A percentile compares a stretch with the other conserved stretches of the same genome.
Evolutionary conservation across 78 protist genomes (phyloP).

Genomic region (Guillardia theta): DNA sequence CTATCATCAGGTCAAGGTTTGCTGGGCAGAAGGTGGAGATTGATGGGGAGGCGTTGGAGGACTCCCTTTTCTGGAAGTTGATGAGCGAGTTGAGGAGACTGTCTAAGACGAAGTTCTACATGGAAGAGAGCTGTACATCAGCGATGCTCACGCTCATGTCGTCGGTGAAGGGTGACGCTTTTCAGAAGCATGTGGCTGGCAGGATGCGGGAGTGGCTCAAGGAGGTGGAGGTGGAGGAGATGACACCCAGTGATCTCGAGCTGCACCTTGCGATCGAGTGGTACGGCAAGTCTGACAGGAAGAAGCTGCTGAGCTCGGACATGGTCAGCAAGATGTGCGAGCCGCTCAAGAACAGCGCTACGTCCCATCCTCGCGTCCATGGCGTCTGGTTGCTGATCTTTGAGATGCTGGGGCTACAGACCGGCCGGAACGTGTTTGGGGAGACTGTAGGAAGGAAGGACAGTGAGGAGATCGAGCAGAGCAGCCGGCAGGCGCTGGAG

Average conservation of each 20-base stretch:
- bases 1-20: neutral
- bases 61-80: neutral
- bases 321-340: neutral
- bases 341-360: neutral
- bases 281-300: neutral
- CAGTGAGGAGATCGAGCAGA: too few relatives aligned
- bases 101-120: neutral
- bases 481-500: too few relatives aligned
- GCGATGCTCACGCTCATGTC: neutral
- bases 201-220: neutral
- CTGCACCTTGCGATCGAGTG: neutral
- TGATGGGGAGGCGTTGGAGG: neutral
- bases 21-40: too few relatives aligned
- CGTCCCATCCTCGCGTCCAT: constrained; percentile 17
- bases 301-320: neutral
- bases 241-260: neutral
- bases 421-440: too few relatives aligned
- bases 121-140: neutral
- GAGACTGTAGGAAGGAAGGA: too few relatives aligned
- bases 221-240: neutral
- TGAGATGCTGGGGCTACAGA: too few relatives aligned
- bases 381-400: neutral
- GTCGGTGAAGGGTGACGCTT: neutral
- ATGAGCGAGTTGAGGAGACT: neutral
- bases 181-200: neutral